Percentiles rank a stretch among this genome's conserved stretches.
Conservation (phyloP, 768 basidiomycete species). For the Guyanaporus albipodus region DNA sequence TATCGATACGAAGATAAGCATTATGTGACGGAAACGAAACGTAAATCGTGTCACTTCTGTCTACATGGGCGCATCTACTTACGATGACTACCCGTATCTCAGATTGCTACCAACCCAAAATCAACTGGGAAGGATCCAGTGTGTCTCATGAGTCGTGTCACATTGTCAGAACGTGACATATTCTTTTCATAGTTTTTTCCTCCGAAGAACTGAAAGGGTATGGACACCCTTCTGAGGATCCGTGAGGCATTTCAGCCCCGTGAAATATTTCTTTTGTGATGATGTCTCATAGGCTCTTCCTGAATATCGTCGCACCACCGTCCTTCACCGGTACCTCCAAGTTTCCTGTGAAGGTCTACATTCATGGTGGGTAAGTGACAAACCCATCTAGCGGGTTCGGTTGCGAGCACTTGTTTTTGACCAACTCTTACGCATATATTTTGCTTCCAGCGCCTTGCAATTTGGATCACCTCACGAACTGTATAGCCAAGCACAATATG, state of each 20-base stretch:
- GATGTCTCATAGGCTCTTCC: constrained; percentile 43
- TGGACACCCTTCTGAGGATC: constrained; percentile 65
- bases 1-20: constrained; percentile 57
- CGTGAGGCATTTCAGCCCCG: constrained; percentile 34
- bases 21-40: constrained; percentile 54
- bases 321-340: constrained; percentile 34
- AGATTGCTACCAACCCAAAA: constrained; percentile 60
- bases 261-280: background rate
- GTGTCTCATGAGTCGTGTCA: background rate
- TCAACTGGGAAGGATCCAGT: constrained; percentile 61
- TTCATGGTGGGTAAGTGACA: constrained; percentile 63
- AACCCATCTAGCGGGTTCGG: background rate
- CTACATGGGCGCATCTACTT: background rate
- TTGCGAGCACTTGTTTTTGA: background rate
- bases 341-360: constrained; percentile 69
- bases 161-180: background rate
- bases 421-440: background rate
- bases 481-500: constrained; percentile 58
- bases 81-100: background rate
- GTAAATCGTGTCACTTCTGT: constrained; percentile 32
- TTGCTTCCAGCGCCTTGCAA: constrained; percentile 60
- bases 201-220: constrained; percentile 60
- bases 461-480: constrained; percentile 70
- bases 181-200: constrained; percentile 36
- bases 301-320: constrained; percentile 60